phyloP scores from a whole-genome alignment of 345 rosid genomes.

The Lumnitzera littorea region DNA sequence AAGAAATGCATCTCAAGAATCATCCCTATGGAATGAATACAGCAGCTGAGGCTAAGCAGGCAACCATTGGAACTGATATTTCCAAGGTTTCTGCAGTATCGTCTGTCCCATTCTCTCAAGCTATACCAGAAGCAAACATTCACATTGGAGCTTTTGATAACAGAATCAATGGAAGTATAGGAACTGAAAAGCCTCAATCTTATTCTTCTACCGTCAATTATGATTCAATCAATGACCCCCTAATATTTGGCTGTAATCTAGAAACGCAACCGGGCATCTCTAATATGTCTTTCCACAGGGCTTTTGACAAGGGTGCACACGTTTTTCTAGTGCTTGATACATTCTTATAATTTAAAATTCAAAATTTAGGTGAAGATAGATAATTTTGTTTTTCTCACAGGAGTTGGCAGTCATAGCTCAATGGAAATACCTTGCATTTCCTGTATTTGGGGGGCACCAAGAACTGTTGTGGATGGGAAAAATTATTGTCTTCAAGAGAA shows the following conservation, averaged over 20 bases:
- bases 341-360: slow-evolving; percentile 13
- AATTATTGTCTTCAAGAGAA: slow-evolving; percentile 8
- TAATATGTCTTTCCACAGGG: slow-evolving; percentile 17
- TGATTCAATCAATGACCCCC: slow-evolving; percentile 10
- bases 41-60: slow-evolving; percentile 10
- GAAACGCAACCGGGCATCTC: slow-evolving; percentile 16
- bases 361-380: slow-evolving; percentile 20
- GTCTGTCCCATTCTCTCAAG: slow-evolving; percentile 3
- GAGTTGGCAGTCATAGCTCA: slow-evolving; percentile 14
- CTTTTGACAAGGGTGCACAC: slow-evolving; percentile 22
- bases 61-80: slow-evolving; percentile 9
- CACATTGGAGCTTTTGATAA: slow-evolving; percentile 10
- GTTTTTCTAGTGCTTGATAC: slow-evolving; percentile 11
- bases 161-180: slow-evolving; percentile 5
- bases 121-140: slow-evolving; percentile 12
- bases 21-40: slow-evolving; percentile 9
- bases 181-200: slow-evolving; percentile 5
- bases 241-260: slow-evolving; percentile 11
- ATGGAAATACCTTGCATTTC: slow-evolving; percentile 5
- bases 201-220: slow-evolving; percentile 19
- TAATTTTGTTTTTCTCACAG: slow-evolving; percentile 7
- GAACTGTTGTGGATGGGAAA: not conserved
- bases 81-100: slow-evolving; percentile 12
- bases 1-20: slow-evolving; percentile 16
- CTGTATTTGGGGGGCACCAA: slow-evolving; percentile 6